Conservation (phyloP, 768 basidiomycete genomes). For the Phlebiopsis flavidoalba region DNA sequence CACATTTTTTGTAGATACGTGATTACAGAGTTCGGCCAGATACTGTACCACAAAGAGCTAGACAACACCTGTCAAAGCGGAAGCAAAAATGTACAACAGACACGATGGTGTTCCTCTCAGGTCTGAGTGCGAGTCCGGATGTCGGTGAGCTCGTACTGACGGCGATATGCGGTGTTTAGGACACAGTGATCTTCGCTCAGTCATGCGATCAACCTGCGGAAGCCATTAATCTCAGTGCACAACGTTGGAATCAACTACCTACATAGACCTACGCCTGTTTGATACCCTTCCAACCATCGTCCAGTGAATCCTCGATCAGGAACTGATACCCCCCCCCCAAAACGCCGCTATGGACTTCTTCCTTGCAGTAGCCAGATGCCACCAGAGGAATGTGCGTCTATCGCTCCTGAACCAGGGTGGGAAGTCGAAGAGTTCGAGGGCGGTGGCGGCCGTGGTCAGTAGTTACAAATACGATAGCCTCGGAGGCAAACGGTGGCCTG, state of each 20-base stretch:
- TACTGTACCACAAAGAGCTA: no score
- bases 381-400: constrained; percentile 85
- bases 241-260: not conserved
- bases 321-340: constrained; percentile 95
- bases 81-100: no score
- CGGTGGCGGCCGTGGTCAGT: constrained; percentile 68
- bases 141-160: no score
- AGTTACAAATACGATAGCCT: constrained; percentile 58
- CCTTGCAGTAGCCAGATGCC: constrained; percentile 86
- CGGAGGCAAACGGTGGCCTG: constrained; percentile 48
- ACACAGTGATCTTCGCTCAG: not conserved
- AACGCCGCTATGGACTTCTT: constrained; percentile 65
- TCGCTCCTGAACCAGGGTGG: constrained; percentile 69
- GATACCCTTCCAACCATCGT: constrained; percentile 58
- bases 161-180: no score
- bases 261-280: constrained; percentile 18
- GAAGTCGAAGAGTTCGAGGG: constrained; percentile 89
- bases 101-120: no score
- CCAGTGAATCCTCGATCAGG: constrained; percentile 64
- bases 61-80: no score
- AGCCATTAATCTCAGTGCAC: not conserved
- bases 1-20: no score
- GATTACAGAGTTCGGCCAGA: no score
- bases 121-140: no score
- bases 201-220: not conserved